Percentiles rank a stretch among this genome's conserved stretches.
These are phyloP conservation scores for Perilla frutescens DNA, from an alignment of 257 asterid genomes.

Conservation along the genomic window DNA sequence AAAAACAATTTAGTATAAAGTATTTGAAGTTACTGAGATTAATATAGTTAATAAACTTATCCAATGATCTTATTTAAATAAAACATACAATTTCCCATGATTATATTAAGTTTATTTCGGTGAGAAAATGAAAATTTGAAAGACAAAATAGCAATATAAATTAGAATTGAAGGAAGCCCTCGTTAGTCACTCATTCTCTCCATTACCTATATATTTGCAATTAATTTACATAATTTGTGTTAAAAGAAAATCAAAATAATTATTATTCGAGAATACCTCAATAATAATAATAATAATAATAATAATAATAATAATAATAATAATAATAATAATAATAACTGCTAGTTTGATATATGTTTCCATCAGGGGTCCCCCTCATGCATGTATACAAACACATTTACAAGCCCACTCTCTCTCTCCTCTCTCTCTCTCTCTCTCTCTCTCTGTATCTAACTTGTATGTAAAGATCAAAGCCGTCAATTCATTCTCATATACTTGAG, in stretches of 20 bases:
- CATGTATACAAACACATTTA: constrained; percentile 30
- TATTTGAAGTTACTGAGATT: background rate
- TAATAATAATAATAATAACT: constrained; percentile 4
- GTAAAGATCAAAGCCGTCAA: constrained; percentile 60
- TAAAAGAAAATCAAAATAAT: too few relatives aligned
- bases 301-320: too few relatives aligned
- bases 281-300: too few relatives aligned
- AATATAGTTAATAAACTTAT: background rate
- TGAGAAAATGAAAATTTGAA: too few relatives aligned
- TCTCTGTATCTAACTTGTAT: constrained; percentile 26
- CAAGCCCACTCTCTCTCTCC: background rate
- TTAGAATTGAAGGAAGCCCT: too few relatives aligned
- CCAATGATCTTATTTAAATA: background rate
- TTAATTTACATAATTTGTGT: too few relatives aligned
- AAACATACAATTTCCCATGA: too few relatives aligned
- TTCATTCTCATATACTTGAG: constrained; percentile 47
- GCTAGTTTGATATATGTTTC: constrained; percentile 42
- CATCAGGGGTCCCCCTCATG: constrained; percentile 45
- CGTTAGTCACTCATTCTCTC: too few relatives aligned
- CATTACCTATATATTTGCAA: too few relatives aligned
- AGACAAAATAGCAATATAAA: too few relatives aligned
- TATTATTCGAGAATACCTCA: too few relatives aligned
- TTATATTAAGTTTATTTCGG: too few relatives aligned
- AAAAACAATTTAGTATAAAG: background rate
- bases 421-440: constrained; percentile 7